A percentile compares a stretch with the other conserved stretches of the same genome.
Evolutionary conservation across 805 yeast species (phyloP).

Genomic region (Nakazawaea molendinolei): DNA sequence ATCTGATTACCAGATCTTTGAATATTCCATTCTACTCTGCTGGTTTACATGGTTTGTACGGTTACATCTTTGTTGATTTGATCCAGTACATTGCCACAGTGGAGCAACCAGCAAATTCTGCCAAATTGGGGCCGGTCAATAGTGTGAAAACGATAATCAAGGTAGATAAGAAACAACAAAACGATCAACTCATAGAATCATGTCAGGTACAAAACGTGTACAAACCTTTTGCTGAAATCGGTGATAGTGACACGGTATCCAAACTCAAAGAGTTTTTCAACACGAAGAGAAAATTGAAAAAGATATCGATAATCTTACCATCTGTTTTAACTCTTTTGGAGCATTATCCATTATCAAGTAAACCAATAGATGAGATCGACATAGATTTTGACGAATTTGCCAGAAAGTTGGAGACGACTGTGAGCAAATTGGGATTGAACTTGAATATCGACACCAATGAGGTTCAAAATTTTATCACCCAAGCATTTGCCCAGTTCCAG

Average conservation of each 20-base stretch:
- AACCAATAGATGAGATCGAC: slow-evolving; percentile 15
- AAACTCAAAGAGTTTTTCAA: slow-evolving; percentile 21
- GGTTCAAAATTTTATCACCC: slow-evolving; percentile 35
- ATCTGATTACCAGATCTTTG: slow-evolving; percentile 46
- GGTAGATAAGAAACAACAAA: slow-evolving; percentile 29
- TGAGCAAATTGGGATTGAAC: slow-evolving; percentile 29
- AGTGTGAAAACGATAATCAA: slow-evolving; percentile 34
- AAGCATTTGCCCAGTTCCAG: slow-evolving; percentile 59
- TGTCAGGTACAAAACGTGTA: slow-evolving; percentile 31
- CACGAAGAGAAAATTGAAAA: slow-evolving; percentile 33
- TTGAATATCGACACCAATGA: slow-evolving; percentile 34
- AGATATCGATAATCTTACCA: slow-evolving; percentile 53
- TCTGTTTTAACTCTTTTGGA: slow-evolving; percentile 52
- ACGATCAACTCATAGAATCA: slow-evolving; percentile 29
- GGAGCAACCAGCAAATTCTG: slow-evolving; percentile 31
- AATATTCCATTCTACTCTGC: slow-evolving; percentile 63
- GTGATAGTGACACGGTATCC: slow-evolving; percentile 30
- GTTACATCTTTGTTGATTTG: slow-evolving; percentile 76
- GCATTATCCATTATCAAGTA: slow-evolving; percentile 17
- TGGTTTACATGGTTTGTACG: slow-evolving; percentile 74
- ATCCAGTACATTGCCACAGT: slow-evolving; percentile 51
- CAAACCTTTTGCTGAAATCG: slow-evolving; percentile 28
- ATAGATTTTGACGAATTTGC: slow-evolving; percentile 24
- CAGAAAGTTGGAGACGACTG: slow-evolving; percentile 23
- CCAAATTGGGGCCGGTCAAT: slow-evolving; percentile 44